phyloP scores from a whole-genome alignment of 2,329 filamentous ascomycete genomes.

The Verticillium zaregamsianum region DNA sequence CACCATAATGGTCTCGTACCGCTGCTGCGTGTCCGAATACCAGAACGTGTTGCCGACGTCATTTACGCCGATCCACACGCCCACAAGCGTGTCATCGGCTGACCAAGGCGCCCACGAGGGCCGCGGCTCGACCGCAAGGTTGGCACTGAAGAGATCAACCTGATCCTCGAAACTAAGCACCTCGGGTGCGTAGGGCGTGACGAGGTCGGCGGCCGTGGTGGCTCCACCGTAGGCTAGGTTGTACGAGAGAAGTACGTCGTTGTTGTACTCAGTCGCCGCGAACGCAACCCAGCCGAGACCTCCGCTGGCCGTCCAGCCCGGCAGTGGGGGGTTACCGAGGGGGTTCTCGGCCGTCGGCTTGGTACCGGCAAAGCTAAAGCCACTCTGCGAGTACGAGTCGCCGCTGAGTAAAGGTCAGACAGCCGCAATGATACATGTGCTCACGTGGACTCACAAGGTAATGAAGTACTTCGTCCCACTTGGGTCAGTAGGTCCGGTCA shows the following conservation, averaged over 20 bases:
- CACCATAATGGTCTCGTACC: constrained; percentile 33
- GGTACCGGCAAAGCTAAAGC: constrained; percentile 44
- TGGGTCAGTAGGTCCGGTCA: constrained; percentile 1
- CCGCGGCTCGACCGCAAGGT: constrained; percentile 18
- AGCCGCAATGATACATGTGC: not conserved
- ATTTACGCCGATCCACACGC: constrained; percentile 53
- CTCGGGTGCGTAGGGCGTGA: constrained; percentile 41
- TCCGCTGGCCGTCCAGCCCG: constrained; percentile 40
- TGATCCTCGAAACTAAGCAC: constrained; percentile 51
- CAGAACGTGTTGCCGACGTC: constrained; percentile 48
- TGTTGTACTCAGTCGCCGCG: constrained; percentile 36
- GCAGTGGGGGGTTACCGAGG: constrained; percentile 55
- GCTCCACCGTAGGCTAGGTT: constrained; percentile 49
- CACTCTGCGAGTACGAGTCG: constrained; percentile 56
- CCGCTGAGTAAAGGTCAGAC: constrained; percentile 31
- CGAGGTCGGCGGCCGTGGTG: constrained; percentile 42
- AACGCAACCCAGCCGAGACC: constrained; percentile 46
- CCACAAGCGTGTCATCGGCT: constrained; percentile 38
- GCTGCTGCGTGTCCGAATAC: constrained; percentile 15
- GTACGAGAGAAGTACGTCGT: constrained; percentile 37
- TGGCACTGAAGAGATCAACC: constrained; percentile 32
- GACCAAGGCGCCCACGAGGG: constrained; percentile 36
- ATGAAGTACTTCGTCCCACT: constrained; percentile 29
- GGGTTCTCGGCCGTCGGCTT: constrained; percentile 52
- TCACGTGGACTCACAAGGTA: constrained; percentile 28